These are phyloP conservation scores for Garcileccinum viscosum DNA, from an alignment of 1,284 basidiomycete species.

Conservation along the genomic window DNA sequence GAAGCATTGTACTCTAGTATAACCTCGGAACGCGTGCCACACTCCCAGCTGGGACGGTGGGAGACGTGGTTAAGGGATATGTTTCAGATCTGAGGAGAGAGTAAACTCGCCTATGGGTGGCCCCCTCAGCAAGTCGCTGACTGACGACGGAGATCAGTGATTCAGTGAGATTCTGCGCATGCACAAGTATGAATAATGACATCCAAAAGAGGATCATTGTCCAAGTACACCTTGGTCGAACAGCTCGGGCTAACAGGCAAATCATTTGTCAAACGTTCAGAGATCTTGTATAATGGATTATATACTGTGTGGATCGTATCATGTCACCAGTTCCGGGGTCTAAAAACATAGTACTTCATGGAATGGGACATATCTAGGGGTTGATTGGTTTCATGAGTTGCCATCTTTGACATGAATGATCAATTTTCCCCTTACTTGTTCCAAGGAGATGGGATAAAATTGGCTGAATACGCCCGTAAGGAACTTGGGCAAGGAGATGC, in stretches of 20 bases:
- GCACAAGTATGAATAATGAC: constrained; percentile 15
- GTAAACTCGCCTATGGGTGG: constrained; percentile 34
- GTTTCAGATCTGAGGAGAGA: background rate
- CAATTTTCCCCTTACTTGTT: no score
- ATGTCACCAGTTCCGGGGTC: background rate
- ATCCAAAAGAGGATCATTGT: constrained; percentile 9
- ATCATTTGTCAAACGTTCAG: background rate
- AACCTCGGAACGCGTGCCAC: constrained; percentile 66
- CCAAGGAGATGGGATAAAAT: no score
- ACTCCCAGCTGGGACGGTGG: constrained; percentile 62
- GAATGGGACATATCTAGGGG: no score
- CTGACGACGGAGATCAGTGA: constrained; percentile 29
- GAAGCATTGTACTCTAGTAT: constrained; percentile 63
- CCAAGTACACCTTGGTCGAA: background rate
- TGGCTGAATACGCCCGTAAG: no score
- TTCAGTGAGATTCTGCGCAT: constrained; percentile 34
- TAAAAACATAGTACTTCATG: background rate
- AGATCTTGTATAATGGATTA: background rate
- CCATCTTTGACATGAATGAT: no score
- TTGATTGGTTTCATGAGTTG: no score
- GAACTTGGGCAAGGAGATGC: no score
- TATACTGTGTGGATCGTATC: background rate
- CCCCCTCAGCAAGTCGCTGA: constrained; percentile 36
- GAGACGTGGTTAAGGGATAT: background rate
- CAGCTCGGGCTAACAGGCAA: background rate